Evolutionary conservation across 176 grass and related monocot species (phyloP).

Genomic region (Oryza glaberrima): DNA sequence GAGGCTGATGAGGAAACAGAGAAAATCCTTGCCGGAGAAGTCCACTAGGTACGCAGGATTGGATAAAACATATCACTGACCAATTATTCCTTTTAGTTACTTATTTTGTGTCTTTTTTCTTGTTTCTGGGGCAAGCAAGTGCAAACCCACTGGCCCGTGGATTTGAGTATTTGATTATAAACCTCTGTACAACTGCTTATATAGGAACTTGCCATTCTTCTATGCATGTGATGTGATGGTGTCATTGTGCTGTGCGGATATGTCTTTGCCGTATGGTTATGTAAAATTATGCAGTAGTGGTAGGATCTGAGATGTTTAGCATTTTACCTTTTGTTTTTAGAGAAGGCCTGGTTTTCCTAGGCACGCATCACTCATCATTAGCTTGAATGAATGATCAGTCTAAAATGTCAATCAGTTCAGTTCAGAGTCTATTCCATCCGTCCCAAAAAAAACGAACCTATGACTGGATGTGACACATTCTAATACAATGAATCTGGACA

Average conservation of each 20-base stretch:
- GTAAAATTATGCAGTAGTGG: background rate
- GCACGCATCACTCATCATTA: background rate
- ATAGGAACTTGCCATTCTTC: background rate
- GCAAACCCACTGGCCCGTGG: conserved; percentile 1
- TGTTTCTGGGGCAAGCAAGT: conserved; percentile 6
- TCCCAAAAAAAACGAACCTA: too few relatives aligned
- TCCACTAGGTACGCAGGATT: background rate
- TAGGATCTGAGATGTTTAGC: conserved; percentile 29
- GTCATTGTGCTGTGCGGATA: background rate
- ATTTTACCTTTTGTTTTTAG: background rate
- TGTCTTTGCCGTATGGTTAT: background rate
- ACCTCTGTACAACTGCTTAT: background rate
- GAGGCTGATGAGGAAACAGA: conserved; percentile 56
- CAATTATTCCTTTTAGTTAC: background rate
- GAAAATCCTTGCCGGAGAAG: conserved; percentile 51
- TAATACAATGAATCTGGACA: too few relatives aligned
- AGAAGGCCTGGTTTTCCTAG: background rate
- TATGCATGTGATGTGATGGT: background rate
- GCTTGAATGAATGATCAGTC: background rate
- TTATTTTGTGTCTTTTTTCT: background rate
- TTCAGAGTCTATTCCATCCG: too few relatives aligned
- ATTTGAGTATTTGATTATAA: background rate
- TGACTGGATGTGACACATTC: too few relatives aligned
- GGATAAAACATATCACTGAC: background rate
- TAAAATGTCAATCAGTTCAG: background rate